Evolutionary conservation across 2,329 filamentous ascomycete species (phyloP).

Genomic region (Diaporthe sp.): DNA sequence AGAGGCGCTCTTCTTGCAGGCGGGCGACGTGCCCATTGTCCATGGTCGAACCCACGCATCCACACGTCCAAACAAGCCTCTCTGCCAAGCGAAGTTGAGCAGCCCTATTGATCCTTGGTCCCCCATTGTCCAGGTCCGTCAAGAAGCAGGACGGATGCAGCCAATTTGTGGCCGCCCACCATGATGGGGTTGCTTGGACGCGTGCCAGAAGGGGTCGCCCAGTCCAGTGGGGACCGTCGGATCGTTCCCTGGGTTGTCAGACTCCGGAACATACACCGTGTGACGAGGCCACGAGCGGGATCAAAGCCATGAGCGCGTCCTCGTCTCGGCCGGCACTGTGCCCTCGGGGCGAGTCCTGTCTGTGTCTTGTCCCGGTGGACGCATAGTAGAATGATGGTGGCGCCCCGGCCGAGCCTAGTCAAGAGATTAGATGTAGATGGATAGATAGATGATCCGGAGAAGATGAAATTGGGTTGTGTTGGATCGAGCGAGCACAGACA

Average conservation of each 20-base stretch:
- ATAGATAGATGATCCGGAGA: constrained; percentile 6
- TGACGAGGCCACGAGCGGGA: constrained; percentile 14
- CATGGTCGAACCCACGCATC: neutral
- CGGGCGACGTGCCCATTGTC: constrained; percentile 12
- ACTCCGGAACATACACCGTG: constrained; percentile 6
- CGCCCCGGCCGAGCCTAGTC: constrained; percentile 15
- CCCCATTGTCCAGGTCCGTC: constrained; percentile 3
- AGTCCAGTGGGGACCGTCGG: neutral
- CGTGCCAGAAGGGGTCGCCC: neutral
- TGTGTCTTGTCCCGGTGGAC: neutral
- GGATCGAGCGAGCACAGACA: constrained; percentile 21
- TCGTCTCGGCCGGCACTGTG: constrained; percentile 7
- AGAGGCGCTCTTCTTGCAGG: constrained; percentile 25
- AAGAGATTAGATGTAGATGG: constrained; percentile 12
- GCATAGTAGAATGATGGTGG: constrained; percentile 10
- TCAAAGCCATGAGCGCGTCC: neutral
- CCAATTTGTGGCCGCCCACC: neutral
- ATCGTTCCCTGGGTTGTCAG: constrained; percentile 1
- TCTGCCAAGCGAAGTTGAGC: neutral
- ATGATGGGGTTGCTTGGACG: neutral
- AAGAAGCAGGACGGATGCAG: constrained; percentile 20
- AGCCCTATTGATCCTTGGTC: neutral
- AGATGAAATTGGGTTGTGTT: constrained; percentile 20
- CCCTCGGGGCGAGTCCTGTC: neutral
- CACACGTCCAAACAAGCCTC: constrained; percentile 3